Evolutionary conservation across 1,284 basidiomycete species (phyloP), one percentile per base, ranked within the genome.

Genomic region (Naganishia sp.): DNA sequence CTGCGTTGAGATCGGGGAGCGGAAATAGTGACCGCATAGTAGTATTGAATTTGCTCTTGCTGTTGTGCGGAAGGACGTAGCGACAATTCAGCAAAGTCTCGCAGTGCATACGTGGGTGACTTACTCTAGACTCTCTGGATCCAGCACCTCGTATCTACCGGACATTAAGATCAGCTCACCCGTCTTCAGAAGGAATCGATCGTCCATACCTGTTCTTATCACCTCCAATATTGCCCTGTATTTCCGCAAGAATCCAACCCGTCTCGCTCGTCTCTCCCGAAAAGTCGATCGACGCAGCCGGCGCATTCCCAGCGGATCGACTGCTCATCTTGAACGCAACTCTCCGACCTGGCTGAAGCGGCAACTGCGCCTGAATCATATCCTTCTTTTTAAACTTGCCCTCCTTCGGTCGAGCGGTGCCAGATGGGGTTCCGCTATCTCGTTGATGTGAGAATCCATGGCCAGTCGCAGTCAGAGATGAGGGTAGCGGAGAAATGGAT

Each of bases 1-100:
- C 71, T 3, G 77, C 73, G 5, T 65, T 63, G 6, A 75, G 74
- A 63, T 82, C 80, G 0, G 83, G 82, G 0, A 84, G 75, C 1
- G 81, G 80, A 46, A 83, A 79, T 67, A 83, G 78, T 6, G 75
- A 76, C 52, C 78, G 77, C 25, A 82, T 71, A 0, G 79, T 81
- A 10, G 82, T 81, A 45, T 78, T 76, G 74, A 77, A 83, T 44
- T 73, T 72, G n/a, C 77, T 79, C 64, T 45, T 52, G 16, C 57
- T 16, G 31, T 25, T 18, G 60, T 15, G 33, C 18, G 28, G 39
- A 18, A 13, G 49, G 5, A 39, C 50, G 7, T 1, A 33, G 33
- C n/a, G 23, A n/a, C 5, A 36, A 21, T 42, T 28, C 25, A 59
- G 56, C 28, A 15, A 16, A 21, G n/a, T 18, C 25, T 31, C 36